These are phyloP conservation scores for Evansstolkia leycettana DNA, from an alignment of 495 filamentous ascomycete species.

Conservation along the genomic window DNA sequence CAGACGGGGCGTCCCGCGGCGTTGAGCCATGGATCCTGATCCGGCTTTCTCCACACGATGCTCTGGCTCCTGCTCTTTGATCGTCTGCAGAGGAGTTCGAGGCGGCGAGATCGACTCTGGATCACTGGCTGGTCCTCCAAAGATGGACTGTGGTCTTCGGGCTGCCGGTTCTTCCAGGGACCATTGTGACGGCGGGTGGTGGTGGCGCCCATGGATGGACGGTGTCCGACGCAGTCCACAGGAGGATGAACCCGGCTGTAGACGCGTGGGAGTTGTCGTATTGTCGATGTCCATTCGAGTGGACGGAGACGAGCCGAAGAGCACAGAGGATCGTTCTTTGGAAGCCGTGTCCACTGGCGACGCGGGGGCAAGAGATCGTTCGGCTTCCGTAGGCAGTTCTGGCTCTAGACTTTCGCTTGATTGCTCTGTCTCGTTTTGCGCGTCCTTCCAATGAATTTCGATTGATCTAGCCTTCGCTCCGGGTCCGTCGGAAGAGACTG, in stretches of 20 bases:
- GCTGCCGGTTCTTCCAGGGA: conserved; percentile 19
- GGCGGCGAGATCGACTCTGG: conserved; percentile 19
- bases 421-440: conserved; percentile 1
- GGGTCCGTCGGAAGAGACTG: conserved; percentile 4
- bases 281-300: conserved; percentile 13
- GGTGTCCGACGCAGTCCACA: conserved; percentile 23
- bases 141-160: conserved; percentile 12
- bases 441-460: conserved; percentile 2
- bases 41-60: conserved; percentile 8
- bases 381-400: conserved; percentile 5
- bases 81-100: conserved; percentile 27
- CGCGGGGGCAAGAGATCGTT: conserved; percentile 6
- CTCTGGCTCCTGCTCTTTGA: conserved; percentile 27
- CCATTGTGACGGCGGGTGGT: conserved; percentile 19
- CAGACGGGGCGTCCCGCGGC: conserved; percentile 25
- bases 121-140: conserved; percentile 13
- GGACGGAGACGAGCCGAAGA: conserved; percentile 43
- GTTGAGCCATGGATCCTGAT: conserved; percentile 11
- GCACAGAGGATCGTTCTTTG: conserved; percentile 39
- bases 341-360: conserved; percentile 36
- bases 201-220: conserved; percentile 26
- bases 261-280: too few species aligned
- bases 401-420: conserved; percentile 3
- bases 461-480: neutral
- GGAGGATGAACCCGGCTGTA: too few species aligned